Base-by-base conservation (phyloP, 2,329 filamentous ascomycete genomes). In the Corniculantispora saksenae region DNA sequence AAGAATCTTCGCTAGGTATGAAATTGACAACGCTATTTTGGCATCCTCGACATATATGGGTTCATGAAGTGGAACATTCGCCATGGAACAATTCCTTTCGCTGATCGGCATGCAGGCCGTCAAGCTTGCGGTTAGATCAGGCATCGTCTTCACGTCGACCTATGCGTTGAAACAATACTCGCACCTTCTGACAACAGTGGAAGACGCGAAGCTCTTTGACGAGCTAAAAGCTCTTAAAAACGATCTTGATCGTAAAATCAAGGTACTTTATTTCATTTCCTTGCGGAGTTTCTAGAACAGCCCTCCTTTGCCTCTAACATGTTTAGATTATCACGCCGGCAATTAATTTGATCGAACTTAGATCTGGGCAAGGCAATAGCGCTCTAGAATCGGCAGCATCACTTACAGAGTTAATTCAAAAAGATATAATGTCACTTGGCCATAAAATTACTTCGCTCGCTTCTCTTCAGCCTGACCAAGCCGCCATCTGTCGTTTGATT, bases 301-400 rank as follows among this genome's bases (percentile, higher is more conserved):
- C 3, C 38, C 25, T 53, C 27, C 35, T 63, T 27, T 7, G 54
- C 29, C 15, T 40, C 55, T 65, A 63, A 67, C 60, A 63, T n/a
- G 57, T 47, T 38, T 68, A 92, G 88, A 92, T 97, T 69, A 89
- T 97, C 54, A 93, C 93, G 13, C 94, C 94, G 1, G 91, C 93
- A 12, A 94, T 97, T 72, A 93, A 97, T 74, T 89, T 97, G 82
- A 93, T 97, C 71, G 92, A 97, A 76, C 85, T 97, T 71, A 95
- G 95, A 89, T 86, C 80, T 67, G 82, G 78, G 2, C 78, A 84
- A 69, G 85, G 85, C 27, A 86, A 87, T 70, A 76, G 80, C 4
- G 82, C 83, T 65, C 84, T 99, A 0, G 93, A 97, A 74, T 94
- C 92, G 45, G 94, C 94, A 1, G 88, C 96, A 8, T 86, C 87